A percentile compares a stretch with the other conserved stretches of the same genome.
These are phyloP conservation scores for Tremellales sp. DNA, from an alignment of 1,284 basidiomycete genomes.

Conservation along the genomic window DNA sequence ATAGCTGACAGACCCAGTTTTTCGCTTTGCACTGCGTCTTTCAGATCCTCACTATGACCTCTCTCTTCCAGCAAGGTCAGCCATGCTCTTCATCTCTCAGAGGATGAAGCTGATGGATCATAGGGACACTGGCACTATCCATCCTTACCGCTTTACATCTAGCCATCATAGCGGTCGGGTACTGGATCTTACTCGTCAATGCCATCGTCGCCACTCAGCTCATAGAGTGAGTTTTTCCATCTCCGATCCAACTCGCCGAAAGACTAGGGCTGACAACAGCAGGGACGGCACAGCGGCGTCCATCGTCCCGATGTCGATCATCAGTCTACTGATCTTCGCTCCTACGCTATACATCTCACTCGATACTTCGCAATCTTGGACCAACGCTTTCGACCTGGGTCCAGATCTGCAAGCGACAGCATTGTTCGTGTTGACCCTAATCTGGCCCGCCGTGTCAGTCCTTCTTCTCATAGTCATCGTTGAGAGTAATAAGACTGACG, in stretches of 20 bases:
- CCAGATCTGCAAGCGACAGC: conserved; percentile 57
- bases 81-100: not conserved
- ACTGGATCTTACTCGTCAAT: conserved; percentile 73
- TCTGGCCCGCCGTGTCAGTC: conserved; percentile 74
- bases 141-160: conserved; percentile 68
- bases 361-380: conserved; percentile 66
- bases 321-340: conserved; percentile 62
- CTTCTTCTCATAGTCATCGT: not conserved
- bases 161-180: conserved; percentile 64
- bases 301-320: conserved; percentile 52
- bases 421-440: conserved; percentile 70
- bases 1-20: conserved; percentile 42
- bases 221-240: conserved; percentile 36
- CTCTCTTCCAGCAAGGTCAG: conserved; percentile 62
- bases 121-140: conserved; percentile 61
- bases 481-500: not conserved
- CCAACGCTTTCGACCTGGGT: conserved; percentile 56
- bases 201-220: conserved; percentile 74
- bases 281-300: conserved; percentile 63
- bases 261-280: not conserved
- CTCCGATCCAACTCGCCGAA: not conserved
- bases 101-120: not conserved
- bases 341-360: conserved; percentile 71
- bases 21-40: conserved; percentile 70
- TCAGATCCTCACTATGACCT: conserved; percentile 71